A percentile compares a stretch with the other conserved stretches of the same genome.
These are phyloP conservation scores for Mycocentrospora acerina DNA, from an alignment of 2,329 filamentous ascomycete species.

Conservation along the genomic window DNA sequence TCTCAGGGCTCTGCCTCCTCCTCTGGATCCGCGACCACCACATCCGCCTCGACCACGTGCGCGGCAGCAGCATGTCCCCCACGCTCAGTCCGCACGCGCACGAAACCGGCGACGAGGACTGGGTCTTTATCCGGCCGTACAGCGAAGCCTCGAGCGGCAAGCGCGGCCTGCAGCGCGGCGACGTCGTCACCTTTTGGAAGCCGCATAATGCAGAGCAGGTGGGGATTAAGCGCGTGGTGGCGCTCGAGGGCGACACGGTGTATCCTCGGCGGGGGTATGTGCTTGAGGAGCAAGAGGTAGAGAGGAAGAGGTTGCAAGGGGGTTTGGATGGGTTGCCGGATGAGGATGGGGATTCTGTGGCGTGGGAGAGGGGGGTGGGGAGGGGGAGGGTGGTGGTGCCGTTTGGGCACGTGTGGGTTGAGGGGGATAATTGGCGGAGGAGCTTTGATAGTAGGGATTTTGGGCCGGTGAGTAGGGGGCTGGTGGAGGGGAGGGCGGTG, in stretches of 20 bases:
- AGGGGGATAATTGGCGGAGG: conserved; percentile 77
- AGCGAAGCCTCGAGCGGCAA: conserved; percentile 1
- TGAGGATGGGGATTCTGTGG: conserved; percentile 16
- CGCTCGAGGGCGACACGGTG: conserved; percentile 76
- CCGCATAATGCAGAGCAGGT: conserved; percentile 69
- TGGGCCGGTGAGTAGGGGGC: conserved; percentile 73
- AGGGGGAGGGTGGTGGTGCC: conserved; percentile 63
- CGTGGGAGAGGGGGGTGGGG: conserved; percentile 14
- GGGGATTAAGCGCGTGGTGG: conserved; percentile 81
- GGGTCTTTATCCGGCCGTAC: conserved; percentile 39
- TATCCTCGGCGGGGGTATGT: conserved; percentile 49
- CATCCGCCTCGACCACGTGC: conserved; percentile 40
- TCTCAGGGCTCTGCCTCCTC: conserved; percentile 16
- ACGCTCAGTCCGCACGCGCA: conserved; percentile 47
- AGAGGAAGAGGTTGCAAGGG: conserved; percentile 13
- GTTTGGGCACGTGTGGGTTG: conserved; percentile 87
- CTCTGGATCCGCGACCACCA: conserved; percentile 45
- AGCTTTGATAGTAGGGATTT: conserved; percentile 87
- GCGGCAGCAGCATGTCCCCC: conserved; percentile 49
- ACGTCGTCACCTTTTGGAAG: conserved; percentile 48
- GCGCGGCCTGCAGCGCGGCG: conserved; percentile 42
- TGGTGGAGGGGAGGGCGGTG: conserved; percentile 75
- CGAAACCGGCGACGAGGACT: conserved; percentile 43
- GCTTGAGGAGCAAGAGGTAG: conserved; percentile 31
- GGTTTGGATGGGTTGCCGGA: conserved; percentile 34